Base-by-base conservation (phyloP, 2,329 filamentous ascomycete species). In the Colletotrichum graminicola region DNA sequence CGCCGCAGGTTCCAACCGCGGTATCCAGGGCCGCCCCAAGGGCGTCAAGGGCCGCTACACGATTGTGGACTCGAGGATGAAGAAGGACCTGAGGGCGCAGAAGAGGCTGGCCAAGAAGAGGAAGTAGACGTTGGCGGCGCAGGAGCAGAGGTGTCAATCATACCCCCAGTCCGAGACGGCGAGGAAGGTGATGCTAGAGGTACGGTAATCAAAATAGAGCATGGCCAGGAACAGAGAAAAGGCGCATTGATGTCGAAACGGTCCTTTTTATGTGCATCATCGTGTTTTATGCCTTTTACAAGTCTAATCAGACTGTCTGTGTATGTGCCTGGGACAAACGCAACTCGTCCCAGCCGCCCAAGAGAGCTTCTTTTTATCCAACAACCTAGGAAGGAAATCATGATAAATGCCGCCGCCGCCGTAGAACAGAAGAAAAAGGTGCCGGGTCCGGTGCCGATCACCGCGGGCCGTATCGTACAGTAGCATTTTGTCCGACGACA, bases 41-140 rank as follows among this genome's bases (percentile, higher is more conserved):
- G 96, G 95, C 71, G 94, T 97, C 32, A 98, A 97, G 89, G 95
- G 95, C 47, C 92, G 94, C 75, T 99, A 99, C 82, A 97, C 97
- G 87, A 97, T 99, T 87, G 95, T 99, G 66, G 95, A 98, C 83
- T 86, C 93, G 18, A 89, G 96, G 76, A 90, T 98, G 90, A 98
- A 98, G 90, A 98, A 98, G 91, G 96, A 98, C 85, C 88, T 96
- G 66, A 86, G 94, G 79, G 94, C 93, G 2, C 88, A 95, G 82
- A 97, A 97, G 90, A 89, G 95, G 77, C 79, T 87, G 71, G 79
- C 84, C 34, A 94, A 97, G 86, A 93, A 91, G 84, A 91, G 89
- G 85, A 89, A 89, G 79, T 81, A 82, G 74, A 74, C 66, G 57
- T 47, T 21, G 71, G 14, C 41, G 61, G 45, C 8, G 45, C 10